These are phyloP conservation scores for Zymoseptoria tritici DNA, from an alignment of 2,329 filamentous ascomycete species.

Conservation along the genomic window DNA sequence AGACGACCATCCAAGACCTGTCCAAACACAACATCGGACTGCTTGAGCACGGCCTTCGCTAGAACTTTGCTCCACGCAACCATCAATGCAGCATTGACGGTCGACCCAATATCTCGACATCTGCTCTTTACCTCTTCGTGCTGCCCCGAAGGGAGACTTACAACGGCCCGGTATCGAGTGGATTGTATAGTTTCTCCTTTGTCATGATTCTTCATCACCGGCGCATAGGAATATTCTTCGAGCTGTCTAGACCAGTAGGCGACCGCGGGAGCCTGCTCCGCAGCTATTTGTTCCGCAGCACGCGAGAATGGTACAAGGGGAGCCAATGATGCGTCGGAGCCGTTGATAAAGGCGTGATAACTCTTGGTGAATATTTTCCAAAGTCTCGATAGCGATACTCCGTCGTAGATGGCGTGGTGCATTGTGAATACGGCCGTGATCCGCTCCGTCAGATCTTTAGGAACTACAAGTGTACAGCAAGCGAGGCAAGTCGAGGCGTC, in stretches of 20 bases:
- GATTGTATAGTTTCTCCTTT: not conserved
- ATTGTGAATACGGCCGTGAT: slow-evolving; percentile 5
- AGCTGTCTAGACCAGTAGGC: slow-evolving; percentile 11
- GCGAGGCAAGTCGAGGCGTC: not conserved
- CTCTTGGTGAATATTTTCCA: slow-evolving; percentile 5
- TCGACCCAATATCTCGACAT: slow-evolving; percentile 4
- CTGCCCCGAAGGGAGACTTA: not conserved
- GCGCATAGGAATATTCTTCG: slow-evolving; percentile 5
- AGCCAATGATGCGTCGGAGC: not conserved
- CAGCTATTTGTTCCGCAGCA: slow-evolving; percentile 7
- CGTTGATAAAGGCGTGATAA: not conserved
- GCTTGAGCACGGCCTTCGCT: not conserved
- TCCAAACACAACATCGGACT: slow-evolving; percentile 12
- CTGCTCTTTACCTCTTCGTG: not conserved
- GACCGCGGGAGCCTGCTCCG: slow-evolving; percentile 4
- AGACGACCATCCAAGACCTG: slow-evolving; percentile 12
- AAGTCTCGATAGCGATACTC: slow-evolving; percentile 9
- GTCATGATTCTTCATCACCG: not conserved
- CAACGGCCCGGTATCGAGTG: not conserved
- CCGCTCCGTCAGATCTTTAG: not conserved
- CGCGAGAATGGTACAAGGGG: slow-evolving; percentile 8
- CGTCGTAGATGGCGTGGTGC: slow-evolving; percentile 17
- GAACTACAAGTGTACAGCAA: slow-evolving; percentile 3
- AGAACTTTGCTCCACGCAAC: slow-evolving; percentile 10
- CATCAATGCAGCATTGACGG: slow-evolving; percentile 8